phyloP scores from a whole-genome alignment of 2,329 filamentous ascomycete genomes.

The Capronia coronata region DNA sequence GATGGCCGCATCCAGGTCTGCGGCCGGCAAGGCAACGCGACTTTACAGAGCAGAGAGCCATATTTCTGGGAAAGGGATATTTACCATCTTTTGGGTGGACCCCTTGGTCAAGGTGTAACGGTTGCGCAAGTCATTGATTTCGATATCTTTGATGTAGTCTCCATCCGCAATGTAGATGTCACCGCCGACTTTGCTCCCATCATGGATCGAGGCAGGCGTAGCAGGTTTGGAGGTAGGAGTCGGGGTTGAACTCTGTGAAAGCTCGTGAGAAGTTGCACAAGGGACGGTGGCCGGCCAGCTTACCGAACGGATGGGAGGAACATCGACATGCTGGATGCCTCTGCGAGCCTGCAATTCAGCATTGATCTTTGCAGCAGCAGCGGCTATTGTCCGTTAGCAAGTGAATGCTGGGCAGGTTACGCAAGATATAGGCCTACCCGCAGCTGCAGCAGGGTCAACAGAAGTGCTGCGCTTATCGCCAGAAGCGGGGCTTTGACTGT shows the following conservation, averaged over 20 bases:
- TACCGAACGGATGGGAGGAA: conserved; percentile 67
- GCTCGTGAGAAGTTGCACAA: not conserved
- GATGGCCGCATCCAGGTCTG: no score
- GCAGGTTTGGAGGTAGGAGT: conserved; percentile 44
- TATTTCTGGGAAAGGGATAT: no score
- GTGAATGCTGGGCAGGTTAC: not conserved
- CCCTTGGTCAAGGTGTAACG: conserved; percentile 96
- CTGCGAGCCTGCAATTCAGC: conserved; percentile 78
- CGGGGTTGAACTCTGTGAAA: conserved; percentile 14
- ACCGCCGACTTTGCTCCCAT: conserved; percentile 61
- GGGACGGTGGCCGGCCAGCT: conserved; percentile 21
- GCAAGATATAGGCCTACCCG: conserved; percentile 51
- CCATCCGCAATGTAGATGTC: conserved; percentile 94
- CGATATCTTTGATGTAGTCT: conserved; percentile 97
- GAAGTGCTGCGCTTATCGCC: conserved; percentile 43
- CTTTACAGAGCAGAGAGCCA: no score
- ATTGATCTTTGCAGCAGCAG: conserved; percentile 82
- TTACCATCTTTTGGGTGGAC: conserved; percentile 99
- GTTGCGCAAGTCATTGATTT: conserved; percentile 96
- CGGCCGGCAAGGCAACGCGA: no score
- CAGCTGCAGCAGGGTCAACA: conserved; percentile 67
- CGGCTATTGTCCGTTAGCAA: conserved; percentile 51
- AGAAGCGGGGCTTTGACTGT: conserved; percentile 43
- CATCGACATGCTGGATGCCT: conserved; percentile 82
- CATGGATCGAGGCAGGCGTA: conserved; percentile 44